phyloP scores from a whole-genome alignment of 805 yeast genomes.

The Lipomyces sp. region DNA sequence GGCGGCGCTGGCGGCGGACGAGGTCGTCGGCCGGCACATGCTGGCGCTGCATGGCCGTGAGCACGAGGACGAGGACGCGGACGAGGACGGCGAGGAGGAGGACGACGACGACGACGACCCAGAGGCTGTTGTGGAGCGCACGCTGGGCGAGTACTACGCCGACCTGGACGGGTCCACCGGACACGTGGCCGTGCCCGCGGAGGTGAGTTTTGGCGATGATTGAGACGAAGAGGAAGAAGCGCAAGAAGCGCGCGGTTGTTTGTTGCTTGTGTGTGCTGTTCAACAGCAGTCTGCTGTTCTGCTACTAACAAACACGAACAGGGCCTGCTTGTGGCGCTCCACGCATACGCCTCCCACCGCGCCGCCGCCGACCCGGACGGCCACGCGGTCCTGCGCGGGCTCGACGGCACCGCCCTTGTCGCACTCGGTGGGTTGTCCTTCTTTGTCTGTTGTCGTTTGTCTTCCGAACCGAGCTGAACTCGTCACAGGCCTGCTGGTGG shows the following conservation, averaged over 20 bases:
- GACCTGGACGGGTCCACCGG: no score
- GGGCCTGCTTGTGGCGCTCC: slow-evolving; percentile 11
- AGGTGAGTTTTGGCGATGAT: background rate
- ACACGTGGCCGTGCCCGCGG: background rate
- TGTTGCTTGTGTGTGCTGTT: no score
- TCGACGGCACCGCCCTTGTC: slow-evolving; percentile 19
- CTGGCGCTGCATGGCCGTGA: no score
- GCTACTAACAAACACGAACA: no score
- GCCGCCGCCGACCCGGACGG: background rate
- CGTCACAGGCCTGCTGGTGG: slow-evolving; percentile 11
- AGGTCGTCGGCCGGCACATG: no score
- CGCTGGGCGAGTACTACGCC: no score
- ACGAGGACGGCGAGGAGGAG: background rate
- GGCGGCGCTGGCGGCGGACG: no score
- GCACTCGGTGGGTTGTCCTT: slow-evolving; percentile 14
- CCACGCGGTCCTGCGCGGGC: slow-evolving; percentile 2
- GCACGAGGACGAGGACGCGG: background rate
- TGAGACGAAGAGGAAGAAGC: background rate
- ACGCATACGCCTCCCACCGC: slow-evolving; percentile 6
- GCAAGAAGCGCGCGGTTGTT: background rate
- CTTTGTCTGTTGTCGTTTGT: no score
- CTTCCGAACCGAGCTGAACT: no score
- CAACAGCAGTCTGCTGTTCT: no score
- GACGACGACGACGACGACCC: no score
- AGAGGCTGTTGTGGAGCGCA: background rate